Evolutionary conservation across 345 rosid species (phyloP), one percentile per base, ranked within the genome.

Genomic region (Trapa bicornis): DNA sequence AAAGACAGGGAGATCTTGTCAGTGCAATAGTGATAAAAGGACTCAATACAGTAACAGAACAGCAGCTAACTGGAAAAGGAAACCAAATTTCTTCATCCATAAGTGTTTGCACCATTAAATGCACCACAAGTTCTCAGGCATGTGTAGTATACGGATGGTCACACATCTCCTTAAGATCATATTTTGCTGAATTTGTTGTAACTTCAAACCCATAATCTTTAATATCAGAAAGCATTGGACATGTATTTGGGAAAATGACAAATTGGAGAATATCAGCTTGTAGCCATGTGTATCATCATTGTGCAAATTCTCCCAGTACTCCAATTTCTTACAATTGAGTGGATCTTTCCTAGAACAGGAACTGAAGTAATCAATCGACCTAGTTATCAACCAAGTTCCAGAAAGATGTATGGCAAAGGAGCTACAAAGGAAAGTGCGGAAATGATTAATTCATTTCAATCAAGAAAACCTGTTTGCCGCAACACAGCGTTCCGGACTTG

Each of bases 401-500:
- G 36, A 35, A 2, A 58, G 38, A 32, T 32, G 63, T 45, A 4
- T 54, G 6, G 11, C 8, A 45, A 37, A 53, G 54, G 61, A 53
- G 54, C 39, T 48, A 67, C 15, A 16, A 65, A 16, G 6, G 50
- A 65, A 57, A 22, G 36, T 12, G 8, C 13, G 11, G 12, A 45
- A 45, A 6, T 7, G 10, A 2, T 7, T 1, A 2, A 33, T 41
- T 35, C 58, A 58, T 48, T 38, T 84, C 80, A 88, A 83, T 91
- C 96, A 67, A 91, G 82, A 76, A 86, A 86, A 65, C 97, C 97
- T 36, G 92, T 88, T 79, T 77, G 80, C 80, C 93, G 82, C 80
- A 78, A 86, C 61, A 91, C 80, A 13, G 96, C 89, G 68, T 91
- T 83, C 70, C 97, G 84, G 43, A 91, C 97, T 87, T 75, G 96